Evolutionary conservation across 176 grass and related monocot genomes (phyloP).

Genomic region (Juncus inflexus): DNA sequence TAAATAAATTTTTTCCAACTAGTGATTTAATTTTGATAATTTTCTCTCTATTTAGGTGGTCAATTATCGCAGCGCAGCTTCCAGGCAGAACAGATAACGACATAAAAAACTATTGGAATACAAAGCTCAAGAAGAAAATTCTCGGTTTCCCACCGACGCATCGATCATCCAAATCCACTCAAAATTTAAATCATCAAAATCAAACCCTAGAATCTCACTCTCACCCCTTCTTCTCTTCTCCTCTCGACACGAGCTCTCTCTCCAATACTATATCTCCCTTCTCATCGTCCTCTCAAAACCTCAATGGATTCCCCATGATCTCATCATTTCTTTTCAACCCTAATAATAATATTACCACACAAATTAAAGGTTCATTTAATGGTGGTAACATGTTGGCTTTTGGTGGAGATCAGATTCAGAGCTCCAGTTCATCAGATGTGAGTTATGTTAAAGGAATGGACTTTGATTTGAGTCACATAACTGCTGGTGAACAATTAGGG

Average conservation of each 20-base stretch:
- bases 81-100: conserved; percentile 62
- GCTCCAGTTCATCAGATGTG: conserved; percentile 28
- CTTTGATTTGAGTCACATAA: conserved; percentile 24
- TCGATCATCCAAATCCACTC: conserved; percentile 24
- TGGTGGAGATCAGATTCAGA: conserved; percentile 26
- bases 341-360: not conserved
- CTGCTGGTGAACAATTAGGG: conserved; percentile 10
- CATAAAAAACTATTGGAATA: conserved; percentile 67
- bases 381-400: conserved; percentile 29
- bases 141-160: conserved; percentile 30
- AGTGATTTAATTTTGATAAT: not conserved
- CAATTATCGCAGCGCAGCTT: conserved; percentile 68
- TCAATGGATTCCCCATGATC: conserved; percentile 32
- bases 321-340: conserved; percentile 16
- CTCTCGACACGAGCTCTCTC: not conserved
- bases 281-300: conserved; percentile 26
- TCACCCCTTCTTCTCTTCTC: conserved; percentile 6
- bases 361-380: not conserved
- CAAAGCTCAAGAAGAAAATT: conserved; percentile 52
- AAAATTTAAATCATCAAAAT: conserved; percentile 25
- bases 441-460: conserved; percentile 19
- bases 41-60: conserved; percentile 44
- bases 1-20: no score
- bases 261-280: not conserved
- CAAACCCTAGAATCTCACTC: conserved; percentile 20